Percentiles rank a stretch among this genome's conserved stretches.
Conservation (phyloP, 2,329 filamentous ascomycete species). For the Botryosphaeria dothidea region DNA sequence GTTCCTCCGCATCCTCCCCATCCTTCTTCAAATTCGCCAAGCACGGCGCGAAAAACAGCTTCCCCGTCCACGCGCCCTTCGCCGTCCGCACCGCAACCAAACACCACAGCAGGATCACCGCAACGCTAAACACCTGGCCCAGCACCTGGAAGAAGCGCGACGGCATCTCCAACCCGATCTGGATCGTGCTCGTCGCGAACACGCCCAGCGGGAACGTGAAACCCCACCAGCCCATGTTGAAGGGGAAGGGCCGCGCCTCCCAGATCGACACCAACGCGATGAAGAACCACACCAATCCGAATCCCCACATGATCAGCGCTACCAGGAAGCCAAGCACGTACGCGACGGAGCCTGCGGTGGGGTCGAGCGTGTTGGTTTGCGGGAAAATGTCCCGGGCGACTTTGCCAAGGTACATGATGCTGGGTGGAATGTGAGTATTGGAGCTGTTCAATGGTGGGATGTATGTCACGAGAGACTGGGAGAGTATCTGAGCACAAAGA, state of each 20-base stretch:
- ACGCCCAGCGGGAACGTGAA: conserved; percentile 58
- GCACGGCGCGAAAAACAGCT: conserved; percentile 54
- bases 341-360: conserved; percentile 49
- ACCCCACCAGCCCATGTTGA: conserved; percentile 62
- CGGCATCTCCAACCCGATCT: conserved; percentile 49
- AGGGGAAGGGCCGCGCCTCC: conserved; percentile 44
- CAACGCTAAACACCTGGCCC: conserved; percentile 46
- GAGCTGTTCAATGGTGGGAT: too few relatives aligned
- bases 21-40: conserved; percentile 28
- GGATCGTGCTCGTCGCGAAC: conserved; percentile 46
- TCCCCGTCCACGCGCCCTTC: conserved; percentile 44
- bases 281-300: conserved; percentile 52
- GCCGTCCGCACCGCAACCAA: conserved; percentile 50
- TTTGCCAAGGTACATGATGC: conserved; percentile 45
- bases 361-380: conserved; percentile 31
- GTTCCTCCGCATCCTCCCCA: not conserved
- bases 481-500: conserved; percentile 8
- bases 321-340: conserved; percentile 57
- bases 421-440: not conserved
- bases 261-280: conserved; percentile 48
- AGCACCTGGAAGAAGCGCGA: conserved; percentile 53
- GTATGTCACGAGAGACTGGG: not conserved
- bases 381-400: conserved; percentile 42
- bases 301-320: conserved; percentile 55
- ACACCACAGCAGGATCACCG: conserved; percentile 53